These are phyloP conservation scores for Arachis monticola DNA, from an alignment of 331 rosid genomes.

Conservation along the genomic window DNA sequence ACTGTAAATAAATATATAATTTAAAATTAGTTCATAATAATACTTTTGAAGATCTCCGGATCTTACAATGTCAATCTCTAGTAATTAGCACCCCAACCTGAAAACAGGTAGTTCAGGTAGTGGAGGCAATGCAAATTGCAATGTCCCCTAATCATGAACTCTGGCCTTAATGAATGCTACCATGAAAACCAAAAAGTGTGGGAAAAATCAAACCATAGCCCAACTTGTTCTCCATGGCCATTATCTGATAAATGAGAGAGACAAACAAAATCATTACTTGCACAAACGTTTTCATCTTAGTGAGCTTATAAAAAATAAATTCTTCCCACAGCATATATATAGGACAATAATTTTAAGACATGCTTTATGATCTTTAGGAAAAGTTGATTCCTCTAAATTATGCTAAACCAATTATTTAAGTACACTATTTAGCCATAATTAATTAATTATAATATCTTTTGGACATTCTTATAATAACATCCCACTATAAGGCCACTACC, in stretches of 20 bases:
- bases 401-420: no score
- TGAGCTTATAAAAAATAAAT: background rate
- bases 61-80: background rate
- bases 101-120: conserved; percentile 47
- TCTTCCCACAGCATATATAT: background rate
- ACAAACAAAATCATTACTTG: conserved; percentile 66
- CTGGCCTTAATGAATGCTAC: conserved; percentile 59
- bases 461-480: no score
- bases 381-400: background rate
- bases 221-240: conserved; percentile 62
- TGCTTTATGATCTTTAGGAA: background rate
- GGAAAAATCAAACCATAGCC: conserved; percentile 67
- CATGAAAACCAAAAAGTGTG: conserved; percentile 58
- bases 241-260: conserved; percentile 54
- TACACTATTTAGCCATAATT: no score
- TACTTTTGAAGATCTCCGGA: no score
- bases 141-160: conserved; percentile 50
- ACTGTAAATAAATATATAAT: no score
- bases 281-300: background rate
- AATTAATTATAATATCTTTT: no score
- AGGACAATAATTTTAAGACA: no score
- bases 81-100: background rate
- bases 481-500: no score
- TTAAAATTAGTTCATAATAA: no score
- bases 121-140: conserved; percentile 42